Base-by-base conservation (phyloP, 805 yeast species). In the Wickerhamiella qilinensis region DNA sequence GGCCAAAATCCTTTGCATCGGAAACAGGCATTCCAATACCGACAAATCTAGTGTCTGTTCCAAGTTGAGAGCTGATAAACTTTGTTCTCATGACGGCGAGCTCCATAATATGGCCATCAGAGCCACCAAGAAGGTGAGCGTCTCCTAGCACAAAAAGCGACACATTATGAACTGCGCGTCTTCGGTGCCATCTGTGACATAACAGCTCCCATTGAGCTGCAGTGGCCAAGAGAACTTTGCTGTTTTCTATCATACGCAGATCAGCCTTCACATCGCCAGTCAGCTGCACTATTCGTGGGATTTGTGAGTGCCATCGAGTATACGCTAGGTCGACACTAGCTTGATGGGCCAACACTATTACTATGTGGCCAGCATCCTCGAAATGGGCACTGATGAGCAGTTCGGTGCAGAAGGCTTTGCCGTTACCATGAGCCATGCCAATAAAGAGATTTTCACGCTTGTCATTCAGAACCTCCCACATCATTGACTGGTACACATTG, bases 141-240 rank as follows among this genome's bases (percentile, higher is more conserved):
- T 83, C 84, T 54, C 83, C 94, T 29, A 72, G 73, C 37, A 91
- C 68, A 2, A 84, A 50, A 24, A 83, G 54, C 34, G 74, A 84
- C 22, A 88, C 70, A 0, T 70, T 53, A 43, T 77, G 83, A 4
- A 88, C 63, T 45, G 45, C 73, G 46, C 71, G 73, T 40, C 93
- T 65, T 45, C 75, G 79, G 47, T 76, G 76, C 97, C 97, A 86
- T 35, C 85, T 65, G 43, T 88, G 69, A 0, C 93, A 71, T 1
- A 85, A 49, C 3, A 62, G 46, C 43, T 82, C 86, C 63, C 84
- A 80, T 44, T 82, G 88, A 18, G 60, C 64, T 0, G 94, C 94
- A 0, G 96, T 84, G 3, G 83, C 73, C 12, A 88, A 56, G 15
- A 83, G 58, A 38, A 88, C 55, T 53, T 85, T 88, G 40, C 73